phyloP scores from a whole-genome alignment of 129 eudicot genomes.

The Ambrosia trifida region DNA sequence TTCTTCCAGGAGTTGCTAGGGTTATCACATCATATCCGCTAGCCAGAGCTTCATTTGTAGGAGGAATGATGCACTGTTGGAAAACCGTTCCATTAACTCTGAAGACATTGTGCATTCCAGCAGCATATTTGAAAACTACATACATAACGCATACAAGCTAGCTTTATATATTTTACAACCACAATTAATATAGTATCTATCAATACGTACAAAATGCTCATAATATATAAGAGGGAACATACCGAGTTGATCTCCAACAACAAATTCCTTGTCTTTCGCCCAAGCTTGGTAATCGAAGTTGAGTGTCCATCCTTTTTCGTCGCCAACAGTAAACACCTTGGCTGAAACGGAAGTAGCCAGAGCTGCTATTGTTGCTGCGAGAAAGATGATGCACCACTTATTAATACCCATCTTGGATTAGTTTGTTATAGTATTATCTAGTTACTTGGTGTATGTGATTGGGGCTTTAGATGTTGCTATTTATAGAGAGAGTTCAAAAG shows the following conservation, averaged over 20 bases:
- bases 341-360: constrained; percentile 2
- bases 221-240: neutral
- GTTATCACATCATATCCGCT: constrained; percentile 37
- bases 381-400: constrained; percentile 11
- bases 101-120: constrained; percentile 24
- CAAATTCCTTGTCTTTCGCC: constrained; percentile 37
- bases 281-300: constrained; percentile 36
- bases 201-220: neutral
- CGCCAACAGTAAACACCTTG: constrained; percentile 28
- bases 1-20: constrained; percentile 33
- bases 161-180: neutral
- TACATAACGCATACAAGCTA: neutral
- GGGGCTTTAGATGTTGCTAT: neutral
- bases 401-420: constrained; percentile 15
- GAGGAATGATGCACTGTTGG: constrained; percentile 30
- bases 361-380: neutral
- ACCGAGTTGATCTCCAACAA: constrained; percentile 40
- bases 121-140: constrained; percentile 27
- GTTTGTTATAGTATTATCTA: neutral
- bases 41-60: constrained; percentile 30
- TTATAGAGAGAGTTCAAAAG: neutral
- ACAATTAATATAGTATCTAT: neutral
- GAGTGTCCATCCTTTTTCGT: constrained; percentile 29
- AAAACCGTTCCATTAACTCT: constrained; percentile 27
- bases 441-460: neutral